phyloP scores from a whole-genome alignment of 2,329 filamentous ascomycete species.

The Botrytis pseudocinerea region DNA sequence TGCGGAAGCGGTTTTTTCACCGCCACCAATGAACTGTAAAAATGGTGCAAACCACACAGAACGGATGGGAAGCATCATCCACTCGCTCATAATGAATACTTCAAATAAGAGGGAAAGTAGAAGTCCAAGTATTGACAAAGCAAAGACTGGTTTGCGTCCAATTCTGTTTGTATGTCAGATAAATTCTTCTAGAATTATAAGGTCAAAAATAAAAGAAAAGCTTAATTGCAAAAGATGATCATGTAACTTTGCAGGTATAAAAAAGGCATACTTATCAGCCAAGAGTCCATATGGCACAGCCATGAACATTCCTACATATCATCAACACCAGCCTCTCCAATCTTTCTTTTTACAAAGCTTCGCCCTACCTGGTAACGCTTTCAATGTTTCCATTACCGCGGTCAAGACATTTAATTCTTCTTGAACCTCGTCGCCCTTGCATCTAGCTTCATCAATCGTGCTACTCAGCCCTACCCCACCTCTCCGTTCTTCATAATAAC shows the following conservation, averaged over 20 bases:
- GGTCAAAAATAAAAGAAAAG: background rate
- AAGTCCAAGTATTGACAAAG: constrained; percentile 40
- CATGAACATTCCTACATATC: constrained; percentile 35
- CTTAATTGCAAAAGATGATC: background rate
- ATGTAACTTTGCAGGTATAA: background rate
- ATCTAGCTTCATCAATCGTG: constrained; percentile 43
- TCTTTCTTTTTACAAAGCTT: background rate
- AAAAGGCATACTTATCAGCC: constrained; percentile 42
- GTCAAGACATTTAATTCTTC: constrained; percentile 43
- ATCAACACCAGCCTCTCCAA: constrained; percentile 14
- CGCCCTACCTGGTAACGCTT: constrained; percentile 39
- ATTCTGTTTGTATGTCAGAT: constrained; percentile 32
- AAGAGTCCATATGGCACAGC: constrained; percentile 45
- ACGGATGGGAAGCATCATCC: constrained; percentile 39
- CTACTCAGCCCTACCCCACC: constrained; percentile 31
- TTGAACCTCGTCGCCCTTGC: constrained; percentile 44
- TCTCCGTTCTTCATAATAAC: constrained; percentile 39
- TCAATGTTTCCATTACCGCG: constrained; percentile 39
- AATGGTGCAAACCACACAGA: constrained; percentile 43
- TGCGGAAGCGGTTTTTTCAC: constrained; percentile 40
- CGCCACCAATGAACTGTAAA: constrained; percentile 42
- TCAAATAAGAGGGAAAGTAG: constrained; percentile 37
- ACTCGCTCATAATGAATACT: constrained; percentile 42
- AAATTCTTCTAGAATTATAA: background rate
- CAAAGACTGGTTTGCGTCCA: constrained; percentile 43